A percentile compares a stretch with the other conserved stretches of the same genome.
phyloP scores from a whole-genome alignment of 768 basidiomycete genomes.

The Rhodotorula diobovata region DNA sequence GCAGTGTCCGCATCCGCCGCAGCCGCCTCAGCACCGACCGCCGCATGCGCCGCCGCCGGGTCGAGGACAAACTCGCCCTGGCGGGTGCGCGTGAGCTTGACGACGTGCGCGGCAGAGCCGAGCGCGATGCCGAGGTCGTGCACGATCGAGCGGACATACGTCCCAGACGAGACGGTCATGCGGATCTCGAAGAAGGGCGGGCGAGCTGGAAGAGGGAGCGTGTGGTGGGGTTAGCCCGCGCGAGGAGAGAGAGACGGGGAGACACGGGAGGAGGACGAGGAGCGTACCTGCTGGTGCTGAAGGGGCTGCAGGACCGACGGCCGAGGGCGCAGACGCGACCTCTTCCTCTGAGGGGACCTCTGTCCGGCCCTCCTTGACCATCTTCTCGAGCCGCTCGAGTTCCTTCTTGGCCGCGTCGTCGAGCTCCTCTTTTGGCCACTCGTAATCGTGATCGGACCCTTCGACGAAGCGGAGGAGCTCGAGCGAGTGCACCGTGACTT shows the following conservation, averaged over 20 bases:
- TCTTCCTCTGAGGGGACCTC: constrained; percentile 17
- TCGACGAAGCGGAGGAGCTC: constrained; percentile 70
- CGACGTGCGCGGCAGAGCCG: constrained; percentile 87
- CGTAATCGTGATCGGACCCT: constrained; percentile 64
- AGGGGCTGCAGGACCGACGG: background rate
- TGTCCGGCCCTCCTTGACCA: constrained; percentile 41
- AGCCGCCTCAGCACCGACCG: constrained; percentile 2
- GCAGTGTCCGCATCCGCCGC: too few relatives aligned
- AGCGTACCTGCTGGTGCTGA: background rate
- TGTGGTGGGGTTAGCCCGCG: background rate
- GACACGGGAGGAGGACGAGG: background rate
- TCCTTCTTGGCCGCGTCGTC: constrained; percentile 65
- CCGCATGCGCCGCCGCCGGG: constrained; percentile 48
- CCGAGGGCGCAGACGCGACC: background rate
- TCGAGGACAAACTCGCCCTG: constrained; percentile 66
- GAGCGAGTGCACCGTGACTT: constrained; percentile 73
- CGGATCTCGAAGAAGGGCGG: constrained; percentile 78
- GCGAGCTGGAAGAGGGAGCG: background rate
- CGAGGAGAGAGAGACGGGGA: background rate
- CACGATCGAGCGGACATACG: constrained; percentile 91
- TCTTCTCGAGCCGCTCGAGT: constrained; percentile 59
- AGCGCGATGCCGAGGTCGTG: constrained; percentile 83
- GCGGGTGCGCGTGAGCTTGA: constrained; percentile 77
- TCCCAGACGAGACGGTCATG: constrained; percentile 93
- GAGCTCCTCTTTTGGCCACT: constrained; percentile 69